Evolutionary conservation across 148 eudicot species (phyloP), one percentile per base, ranked within the genome.

Genomic region (Drosera capensis): DNA sequence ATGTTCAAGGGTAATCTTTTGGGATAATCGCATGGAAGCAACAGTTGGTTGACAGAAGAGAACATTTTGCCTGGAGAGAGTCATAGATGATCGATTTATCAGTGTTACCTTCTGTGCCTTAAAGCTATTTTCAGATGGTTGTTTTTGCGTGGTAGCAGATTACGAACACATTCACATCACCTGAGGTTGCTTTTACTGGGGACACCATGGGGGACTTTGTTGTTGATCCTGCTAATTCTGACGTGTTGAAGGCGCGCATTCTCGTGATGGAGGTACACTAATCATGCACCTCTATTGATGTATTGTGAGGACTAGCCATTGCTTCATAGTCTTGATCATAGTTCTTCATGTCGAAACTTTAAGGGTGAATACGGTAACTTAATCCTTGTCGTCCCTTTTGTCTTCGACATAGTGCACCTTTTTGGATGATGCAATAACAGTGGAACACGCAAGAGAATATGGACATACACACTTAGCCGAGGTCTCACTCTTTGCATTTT

Each of bases 131-230:
- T 34, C 38, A 9, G n/a, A 34, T 11, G 11, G 13, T 14, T 43
- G 41, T 29, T 13, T 30, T 66, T 64, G 29, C 39, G 5, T 23
- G 52, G 66, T 62, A 41, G 52, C 79, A 88, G 97, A 84, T 88
- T 14, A 80, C 78, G 17, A 30, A 74, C 48, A 69, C 87, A 25
- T 25, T 46, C 20, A 71, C 79, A 39, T 46, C 86, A 50, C 84
- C 94, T 48, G 97, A 88, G 71, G 58, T 88, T 65, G 97, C 96
- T 46, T 88, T 88, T 52, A 82, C 96, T 1, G 96, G 96, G 41
- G 96, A 88, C 60, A 88, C 96, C 2, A 80, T 36, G 62, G 73
- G 86, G 18, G 96, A 88, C 51, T 88, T 88, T 58, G 72, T 82
- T 43, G 38, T 53, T 40, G 86, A 88, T 49, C 51, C 62, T 1